These are phyloP conservation scores for Penicillium sp. DNA, from an alignment of 2,329 filamentous ascomycete genomes.

Conservation along the genomic window DNA sequence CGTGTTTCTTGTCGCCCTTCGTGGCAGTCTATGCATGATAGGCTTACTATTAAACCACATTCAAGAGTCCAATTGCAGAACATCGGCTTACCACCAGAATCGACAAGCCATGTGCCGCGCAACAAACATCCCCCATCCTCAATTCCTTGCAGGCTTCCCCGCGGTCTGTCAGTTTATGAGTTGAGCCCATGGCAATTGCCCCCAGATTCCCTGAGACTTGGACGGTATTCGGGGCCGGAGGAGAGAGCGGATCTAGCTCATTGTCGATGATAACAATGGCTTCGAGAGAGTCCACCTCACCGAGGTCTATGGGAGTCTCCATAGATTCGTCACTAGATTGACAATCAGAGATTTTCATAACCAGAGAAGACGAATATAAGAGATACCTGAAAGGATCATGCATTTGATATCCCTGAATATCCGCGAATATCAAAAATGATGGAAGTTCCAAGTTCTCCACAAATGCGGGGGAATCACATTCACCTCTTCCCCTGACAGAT, in stretches of 20 bases:
- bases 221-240: slow-evolving; percentile 45
- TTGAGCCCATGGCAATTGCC: slow-evolving; percentile 41
- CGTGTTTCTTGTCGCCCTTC: slow-evolving; percentile 45
- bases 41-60: background rate
- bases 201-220: slow-evolving; percentile 45
- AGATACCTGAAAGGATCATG: slow-evolving; percentile 7
- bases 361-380: background rate
- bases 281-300: slow-evolving; percentile 49
- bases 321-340: slow-evolving; percentile 3
- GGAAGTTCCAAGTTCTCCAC: slow-evolving; percentile 5
- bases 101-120: slow-evolving; percentile 55
- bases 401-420: background rate
- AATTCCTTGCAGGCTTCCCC: slow-evolving; percentile 48
- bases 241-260: slow-evolving; percentile 55
- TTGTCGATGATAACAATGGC: slow-evolving; percentile 55
- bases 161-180: slow-evolving; percentile 35
- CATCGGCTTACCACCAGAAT: slow-evolving; percentile 47
- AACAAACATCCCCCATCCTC: slow-evolving; percentile 52
- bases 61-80: background rate
- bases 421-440: background rate
- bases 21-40: slow-evolving; percentile 44
- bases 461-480: slow-evolving; percentile 8
- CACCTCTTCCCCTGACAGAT: background rate
- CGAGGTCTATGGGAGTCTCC: slow-evolving; percentile 21
- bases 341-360: background rate